Evolutionary conservation across 2,329 filamentous ascomycete species (phyloP).

Genomic region (Penicillium fuscoglaucum): DNA sequence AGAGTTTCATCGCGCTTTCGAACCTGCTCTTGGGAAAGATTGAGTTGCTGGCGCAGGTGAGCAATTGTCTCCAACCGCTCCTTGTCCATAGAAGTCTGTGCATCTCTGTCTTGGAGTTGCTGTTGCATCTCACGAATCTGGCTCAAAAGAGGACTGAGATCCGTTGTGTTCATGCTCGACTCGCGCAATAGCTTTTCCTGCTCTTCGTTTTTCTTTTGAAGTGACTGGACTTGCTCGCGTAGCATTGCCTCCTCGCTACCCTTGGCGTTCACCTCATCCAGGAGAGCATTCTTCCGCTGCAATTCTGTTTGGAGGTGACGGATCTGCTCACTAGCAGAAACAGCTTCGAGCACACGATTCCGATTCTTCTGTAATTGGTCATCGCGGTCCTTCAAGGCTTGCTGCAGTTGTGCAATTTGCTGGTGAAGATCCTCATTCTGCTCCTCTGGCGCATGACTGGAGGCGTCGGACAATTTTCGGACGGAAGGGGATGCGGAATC

Average conservation of each 20-base stretch:
- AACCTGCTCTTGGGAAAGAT: conserved; percentile 36
- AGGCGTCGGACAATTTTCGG: conserved; percentile 23
- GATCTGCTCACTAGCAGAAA: conserved; percentile 41
- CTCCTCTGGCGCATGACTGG: conserved; percentile 19
- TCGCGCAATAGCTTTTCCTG: conserved; percentile 27
- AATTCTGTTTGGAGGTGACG: conserved; percentile 41
- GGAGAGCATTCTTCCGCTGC: conserved; percentile 31
- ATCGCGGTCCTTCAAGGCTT: conserved; percentile 36
- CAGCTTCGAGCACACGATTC: conserved; percentile 35
- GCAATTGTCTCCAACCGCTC: conserved; percentile 36
- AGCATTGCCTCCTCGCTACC: conserved; percentile 26
- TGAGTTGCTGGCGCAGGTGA: conserved; percentile 35
- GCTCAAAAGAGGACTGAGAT: conserved; percentile 30
- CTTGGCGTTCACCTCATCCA: conserved; percentile 31
- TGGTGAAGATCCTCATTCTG: conserved; percentile 29
- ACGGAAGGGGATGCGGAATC: conserved; percentile 30
- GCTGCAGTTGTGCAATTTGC: conserved; percentile 35
- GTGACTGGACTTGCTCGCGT: conserved; percentile 32
- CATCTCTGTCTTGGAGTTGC: conserved; percentile 30
- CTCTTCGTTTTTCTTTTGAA: conserved; percentile 32
- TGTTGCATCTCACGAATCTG: conserved; percentile 37
- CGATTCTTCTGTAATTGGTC: conserved; percentile 37
- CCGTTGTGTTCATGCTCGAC: conserved; percentile 21
- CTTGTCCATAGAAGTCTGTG: conserved; percentile 24
- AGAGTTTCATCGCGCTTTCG: conserved; percentile 37